Percentiles rank a stretch among this genome's conserved stretches.
Evolutionary conservation across 768 basidiomycete genomes (phyloP).

Genomic region (Phlebiopsis flavidoalba): DNA sequence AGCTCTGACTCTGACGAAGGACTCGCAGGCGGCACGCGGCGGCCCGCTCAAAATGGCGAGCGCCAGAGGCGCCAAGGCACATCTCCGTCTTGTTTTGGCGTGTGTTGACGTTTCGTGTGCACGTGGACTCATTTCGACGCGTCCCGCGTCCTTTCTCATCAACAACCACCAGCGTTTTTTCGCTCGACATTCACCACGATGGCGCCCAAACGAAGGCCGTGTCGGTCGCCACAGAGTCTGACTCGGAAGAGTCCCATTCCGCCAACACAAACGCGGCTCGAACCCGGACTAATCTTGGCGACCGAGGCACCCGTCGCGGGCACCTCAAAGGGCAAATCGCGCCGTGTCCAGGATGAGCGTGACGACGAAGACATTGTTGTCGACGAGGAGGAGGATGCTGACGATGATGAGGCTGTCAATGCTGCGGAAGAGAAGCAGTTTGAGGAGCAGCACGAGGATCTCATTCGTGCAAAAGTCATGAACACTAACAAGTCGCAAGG

Average conservation of each 20-base stretch:
- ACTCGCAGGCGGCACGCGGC: background rate
- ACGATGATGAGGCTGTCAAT: conserved; percentile 19
- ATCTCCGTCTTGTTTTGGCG: background rate
- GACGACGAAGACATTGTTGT: conserved; percentile 23
- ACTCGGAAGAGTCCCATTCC: conserved; percentile 29
- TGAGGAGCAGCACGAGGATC: conserved; percentile 55
- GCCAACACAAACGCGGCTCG: conserved; percentile 34
- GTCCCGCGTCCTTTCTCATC: background rate
- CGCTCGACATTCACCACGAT: conserved; percentile 27
- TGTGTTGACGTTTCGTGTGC: background rate
- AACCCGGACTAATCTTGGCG: conserved; percentile 22
- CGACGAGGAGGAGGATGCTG: conserved; percentile 30
- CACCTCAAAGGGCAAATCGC: conserved; percentile 12
- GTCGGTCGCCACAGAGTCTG: conserved; percentile 38
- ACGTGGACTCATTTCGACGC: conserved; percentile 8
- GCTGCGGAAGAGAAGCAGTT: conserved; percentile 63
- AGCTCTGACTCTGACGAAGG: too few species aligned
- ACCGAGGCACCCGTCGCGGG: conserved; percentile 16
- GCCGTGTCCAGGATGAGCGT: conserved; percentile 14
- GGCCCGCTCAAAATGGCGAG: background rate
- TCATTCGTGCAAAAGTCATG: conserved; percentile 50
- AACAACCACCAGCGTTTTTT: background rate
- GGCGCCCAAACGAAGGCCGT: conserved; percentile 45
- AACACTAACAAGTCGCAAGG: conserved; percentile 39
- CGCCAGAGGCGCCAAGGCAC: background rate